Percentiles rank a stretch among this genome's conserved stretches.
Conservation (phyloP, 129 eudicot species). For the Deinandra increscens region DNA sequence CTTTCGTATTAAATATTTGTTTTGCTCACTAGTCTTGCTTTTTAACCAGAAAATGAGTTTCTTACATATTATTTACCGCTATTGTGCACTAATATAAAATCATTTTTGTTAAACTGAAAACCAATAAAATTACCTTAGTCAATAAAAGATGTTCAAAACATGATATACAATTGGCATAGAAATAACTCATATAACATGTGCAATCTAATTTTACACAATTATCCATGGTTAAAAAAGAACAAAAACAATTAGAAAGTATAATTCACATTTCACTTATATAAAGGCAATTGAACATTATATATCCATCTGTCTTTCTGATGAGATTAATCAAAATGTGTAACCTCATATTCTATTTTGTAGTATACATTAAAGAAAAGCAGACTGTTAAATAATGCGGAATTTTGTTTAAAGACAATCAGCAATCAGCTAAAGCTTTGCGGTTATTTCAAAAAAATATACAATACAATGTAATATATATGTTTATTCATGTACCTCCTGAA, state of each 20-base stretch:
- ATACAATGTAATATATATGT: background rate
- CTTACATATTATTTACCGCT: background rate
- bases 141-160: background rate
- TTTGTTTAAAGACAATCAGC: background rate
- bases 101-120: background rate
- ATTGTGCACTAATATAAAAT: background rate
- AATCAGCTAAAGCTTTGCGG: background rate
- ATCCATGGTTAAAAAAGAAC: background rate
- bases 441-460: background rate
- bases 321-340: background rate
- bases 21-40: conserved; percentile 13
- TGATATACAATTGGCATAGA: background rate
- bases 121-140: background rate
- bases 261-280: background rate
- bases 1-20: background rate
- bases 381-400: background rate
- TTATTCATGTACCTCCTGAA: conserved; percentile 65
- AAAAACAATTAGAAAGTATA: background rate
- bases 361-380: background rate
- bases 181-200: background rate
- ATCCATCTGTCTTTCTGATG: conserved; percentile 11
- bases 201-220: background rate
- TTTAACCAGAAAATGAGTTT: background rate
- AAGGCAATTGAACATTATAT: background rate
- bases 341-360: conserved; percentile 7